Base-by-base conservation (phyloP, 1,284 basidiomycete species). In the Naganishia sp. region DNA sequence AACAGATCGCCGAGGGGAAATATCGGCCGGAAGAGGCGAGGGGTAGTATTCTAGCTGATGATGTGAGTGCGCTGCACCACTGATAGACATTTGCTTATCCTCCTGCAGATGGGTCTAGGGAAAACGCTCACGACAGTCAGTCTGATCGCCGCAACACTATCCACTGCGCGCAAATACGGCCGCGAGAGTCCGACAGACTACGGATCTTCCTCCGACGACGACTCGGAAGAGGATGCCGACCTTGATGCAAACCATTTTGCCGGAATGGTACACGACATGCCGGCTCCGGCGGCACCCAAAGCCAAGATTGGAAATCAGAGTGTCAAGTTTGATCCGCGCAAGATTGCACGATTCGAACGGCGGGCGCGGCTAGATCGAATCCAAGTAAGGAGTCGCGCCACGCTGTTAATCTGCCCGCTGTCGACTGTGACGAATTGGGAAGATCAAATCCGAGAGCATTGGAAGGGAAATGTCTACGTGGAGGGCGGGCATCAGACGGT, bases 351-450 rank as follows among this genome's bases (percentile, higher is more conserved):
- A 72, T 80, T 84, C 25, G 87, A 89, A 67, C 60, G 72, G 70
- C 53, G 69, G 49, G 23, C 65, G 68, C 39, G 67, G 39, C 45
- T 50, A 6, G 60, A 58, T 28, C 52, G 66, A 21, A 46, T 65
- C n/a, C 84, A 85, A n/a, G 84, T 86, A 50, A 87, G 88, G 71
- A 92, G 90, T 73, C 87, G 93, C 52, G 96, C 90, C 9, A 98
- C 96, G 0, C 81, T 99, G n/a, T 91, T 99, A 71, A 86, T 99
- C 31, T 98, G 96, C 72, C 96, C 96, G 9, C 83, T 99, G 63
- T 95, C 93, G 25, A 97, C 96, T 1, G 92, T 99, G 1, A 88
- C 91, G 53, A 99, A 98, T 75, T 99, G 96, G 96, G 95, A 99
- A 79, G 92, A 96, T 70, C 96, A 99, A 78, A 90, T 99, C 76